phyloP scores from a whole-genome alignment of 2,329 filamentous ascomycete genomes.

The Nakataea oryzae region DNA sequence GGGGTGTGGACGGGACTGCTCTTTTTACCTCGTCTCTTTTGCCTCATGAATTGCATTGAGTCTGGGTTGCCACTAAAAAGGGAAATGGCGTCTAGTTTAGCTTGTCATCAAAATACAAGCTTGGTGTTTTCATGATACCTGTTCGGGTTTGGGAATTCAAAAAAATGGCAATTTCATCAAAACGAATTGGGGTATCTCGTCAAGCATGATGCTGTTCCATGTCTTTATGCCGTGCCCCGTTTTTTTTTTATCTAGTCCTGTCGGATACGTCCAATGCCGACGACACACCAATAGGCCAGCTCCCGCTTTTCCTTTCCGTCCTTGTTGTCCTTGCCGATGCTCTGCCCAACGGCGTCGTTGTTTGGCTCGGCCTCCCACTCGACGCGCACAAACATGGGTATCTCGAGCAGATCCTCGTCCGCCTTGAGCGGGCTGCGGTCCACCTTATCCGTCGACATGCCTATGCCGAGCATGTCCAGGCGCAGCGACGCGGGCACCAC shows the following conservation, averaged over 20 bases:
- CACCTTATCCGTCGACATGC: slow-evolving; percentile 17
- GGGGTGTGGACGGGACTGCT: neutral
- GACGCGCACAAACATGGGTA: slow-evolving; percentile 85
- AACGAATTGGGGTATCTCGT: neutral
- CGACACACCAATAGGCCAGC: slow-evolving; percentile 89
- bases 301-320: slow-evolving; percentile 70
- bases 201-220: neutral
- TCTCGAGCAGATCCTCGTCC: slow-evolving; percentile 64
- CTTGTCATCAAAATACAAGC: slow-evolving; percentile 12
- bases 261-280: slow-evolving; percentile 75
- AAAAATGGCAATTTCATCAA: neutral
- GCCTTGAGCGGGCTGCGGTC: slow-evolving; percentile 39
- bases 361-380: slow-evolving; percentile 72
- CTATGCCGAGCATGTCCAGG: slow-evolving; percentile 21
- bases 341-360: slow-evolving; percentile 51
- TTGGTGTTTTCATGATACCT: slow-evolving; percentile 5
- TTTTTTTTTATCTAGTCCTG: slow-evolving; percentile 23
- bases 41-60: slow-evolving; percentile 7
- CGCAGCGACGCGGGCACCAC: slow-evolving; percentile 58
- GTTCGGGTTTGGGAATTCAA: neutral
- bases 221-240: neutral
- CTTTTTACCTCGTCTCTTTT: neutral
- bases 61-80: slow-evolving; percentile 10
- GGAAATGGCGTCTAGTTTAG: slow-evolving; percentile 19
- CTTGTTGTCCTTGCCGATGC: slow-evolving; percentile 42